These are phyloP conservation scores for Chlamydomonas incerta DNA, from an alignment of 139 green algal genomes.

Conservation along the genomic window DNA sequence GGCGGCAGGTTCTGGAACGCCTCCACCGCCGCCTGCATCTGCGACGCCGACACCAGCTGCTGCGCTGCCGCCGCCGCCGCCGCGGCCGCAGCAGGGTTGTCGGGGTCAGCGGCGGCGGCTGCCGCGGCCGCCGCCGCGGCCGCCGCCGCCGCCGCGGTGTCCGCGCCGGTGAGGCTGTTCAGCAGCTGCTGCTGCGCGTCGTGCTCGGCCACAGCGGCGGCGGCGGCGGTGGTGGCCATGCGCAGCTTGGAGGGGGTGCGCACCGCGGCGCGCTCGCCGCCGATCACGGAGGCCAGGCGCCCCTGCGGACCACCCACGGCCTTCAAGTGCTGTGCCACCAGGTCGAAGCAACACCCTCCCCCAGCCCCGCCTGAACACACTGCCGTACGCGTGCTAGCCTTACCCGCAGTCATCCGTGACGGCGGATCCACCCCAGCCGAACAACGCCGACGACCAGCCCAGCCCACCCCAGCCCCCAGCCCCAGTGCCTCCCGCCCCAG, in stretches of 20 bases:
- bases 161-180: neutral
- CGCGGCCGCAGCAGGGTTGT: neutral
- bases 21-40: constrained; percentile 30
- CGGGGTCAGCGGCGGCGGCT: neutral
- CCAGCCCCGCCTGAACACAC: no score
- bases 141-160: neutral
- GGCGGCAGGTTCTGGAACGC: constrained; percentile 26
- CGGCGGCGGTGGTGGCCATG: constrained; percentile 37
- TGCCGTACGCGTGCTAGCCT: no score
- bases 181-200: constrained; percentile 23
- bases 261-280: neutral
- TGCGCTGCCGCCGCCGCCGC: constrained; percentile 15
- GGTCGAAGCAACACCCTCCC: no score
- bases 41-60: constrained; percentile 5
- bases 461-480: no score
- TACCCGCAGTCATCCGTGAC: no score
- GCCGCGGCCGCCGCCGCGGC: neutral
- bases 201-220: neutral
- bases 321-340: neutral
- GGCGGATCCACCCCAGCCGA: no score
- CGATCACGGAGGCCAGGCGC: neutral
- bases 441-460: no score
- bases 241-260: constrained; percentile 60
- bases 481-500: no score
- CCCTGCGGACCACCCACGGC: neutral